Evolutionary conservation across 345 rosid species (phyloP), one percentile per base, ranked within the genome.

Genomic region (Acer yangbiense): DNA sequence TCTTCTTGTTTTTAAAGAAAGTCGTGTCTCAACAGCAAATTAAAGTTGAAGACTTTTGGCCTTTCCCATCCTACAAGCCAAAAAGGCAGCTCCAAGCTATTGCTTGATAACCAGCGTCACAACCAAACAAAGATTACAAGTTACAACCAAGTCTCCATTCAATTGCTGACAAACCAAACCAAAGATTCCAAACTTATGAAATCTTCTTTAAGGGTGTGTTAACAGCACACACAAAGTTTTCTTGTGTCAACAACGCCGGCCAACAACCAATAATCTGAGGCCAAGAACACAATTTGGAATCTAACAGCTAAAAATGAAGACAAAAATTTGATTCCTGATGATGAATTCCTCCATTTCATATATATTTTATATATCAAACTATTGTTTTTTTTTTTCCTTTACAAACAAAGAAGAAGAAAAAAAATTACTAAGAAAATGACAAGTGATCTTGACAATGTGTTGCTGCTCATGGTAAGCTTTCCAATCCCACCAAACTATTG

Each of bases 261-360:
- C 41, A 23, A 13, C 17, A 65, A 65, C 43, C 20, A 65, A 32
- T 27, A 65, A 61, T 1, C 63, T 58, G 21, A 25, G 39, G 68
- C 75, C 16, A 65, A 17, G 68, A 58, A 72, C 76, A 78, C 75
- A 66, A 17, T 20, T 44, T 41, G 80, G 76, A 57, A 69, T 77
- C 76, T 62, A 55, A 62, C 58, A 58, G 55, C 55, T 61, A 67
- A 18, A 41, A 32, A 32, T 17, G 71, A 68, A 68, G 13, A 68
- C 64, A 9, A 10, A 66, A 54, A 23, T 27, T 27, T 72, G 65
- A 71, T 66, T 74, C 57, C 20, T 6, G 13, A 2, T 9, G 27
- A 67, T 27, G 75, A 73, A 77, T 79, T 78, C 76, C 43, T n/a
- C 29, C 66, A 72, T 77, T 71, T 76, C 74, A 81, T 68, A 80